Percentiles rank a stretch among this genome's conserved stretches.
Conservation (phyloP, 148 eudicot species). For the Camellia japonica region DNA sequence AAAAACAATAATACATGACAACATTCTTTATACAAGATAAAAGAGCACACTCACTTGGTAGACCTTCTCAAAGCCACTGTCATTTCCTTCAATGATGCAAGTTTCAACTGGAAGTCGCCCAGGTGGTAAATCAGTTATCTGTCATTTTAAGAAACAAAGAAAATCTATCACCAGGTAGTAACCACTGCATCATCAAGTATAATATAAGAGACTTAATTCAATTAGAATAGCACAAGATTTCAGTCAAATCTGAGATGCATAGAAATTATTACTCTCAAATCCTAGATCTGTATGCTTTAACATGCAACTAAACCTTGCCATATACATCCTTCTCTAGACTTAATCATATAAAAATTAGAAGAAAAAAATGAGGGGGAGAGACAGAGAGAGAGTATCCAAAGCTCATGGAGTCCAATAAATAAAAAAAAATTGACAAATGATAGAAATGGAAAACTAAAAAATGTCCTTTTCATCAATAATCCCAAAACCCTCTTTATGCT, state of each 20-base stretch:
- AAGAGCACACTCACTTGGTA: conserved; percentile 55
- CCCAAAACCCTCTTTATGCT: conserved; percentile 3
- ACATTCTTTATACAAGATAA: not conserved
- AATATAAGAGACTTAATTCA: not conserved
- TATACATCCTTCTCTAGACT: conserved; percentile 1
- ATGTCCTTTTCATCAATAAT: conserved; percentile 9
- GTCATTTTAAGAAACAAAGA: conserved; percentile 21
- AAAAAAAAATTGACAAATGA: not conserved
- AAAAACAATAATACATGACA: not conserved
- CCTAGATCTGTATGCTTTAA: not conserved
- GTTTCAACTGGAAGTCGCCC: conserved; percentile 91
- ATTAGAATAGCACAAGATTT: not conserved
- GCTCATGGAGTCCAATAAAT: not conserved
- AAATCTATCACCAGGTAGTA: conserved; percentile 8
- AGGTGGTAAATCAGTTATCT: conserved; percentile 95
- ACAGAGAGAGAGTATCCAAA: not conserved
- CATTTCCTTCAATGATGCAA: conserved; percentile 59
- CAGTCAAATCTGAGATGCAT: not conserved
- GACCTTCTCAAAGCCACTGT: conserved; percentile 64
- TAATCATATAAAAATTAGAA: not conserved
- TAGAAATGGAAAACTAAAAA: not conserved
- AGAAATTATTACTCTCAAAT: not conserved
- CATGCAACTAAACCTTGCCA: not conserved
- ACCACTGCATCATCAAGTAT: not conserved
- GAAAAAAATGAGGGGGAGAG: not conserved